A percentile compares a stretch with the other conserved stretches of the same genome.
These are phyloP conservation scores for Talaromyces atroroseus DNA, from an alignment of 2,329 filamentous ascomycete species.

Conservation along the genomic window DNA sequence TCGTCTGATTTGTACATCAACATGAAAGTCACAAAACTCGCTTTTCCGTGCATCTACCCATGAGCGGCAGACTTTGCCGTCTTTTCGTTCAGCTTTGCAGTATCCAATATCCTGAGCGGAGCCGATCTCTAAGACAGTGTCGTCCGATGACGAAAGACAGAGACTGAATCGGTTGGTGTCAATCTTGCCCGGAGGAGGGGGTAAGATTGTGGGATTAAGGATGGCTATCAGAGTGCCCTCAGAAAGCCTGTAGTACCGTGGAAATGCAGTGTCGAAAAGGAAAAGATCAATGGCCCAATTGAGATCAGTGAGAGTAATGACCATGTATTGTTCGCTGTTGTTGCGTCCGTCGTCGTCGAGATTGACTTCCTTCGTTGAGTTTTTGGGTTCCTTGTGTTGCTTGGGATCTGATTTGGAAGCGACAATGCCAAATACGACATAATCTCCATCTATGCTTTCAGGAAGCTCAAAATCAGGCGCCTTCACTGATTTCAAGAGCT, in stretches of 20 bases:
- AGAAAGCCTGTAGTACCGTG: slow-evolving; percentile 88
- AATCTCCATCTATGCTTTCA: slow-evolving; percentile 73
- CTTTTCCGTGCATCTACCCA: slow-evolving; percentile 90
- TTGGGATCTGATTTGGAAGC: slow-evolving; percentile 82
- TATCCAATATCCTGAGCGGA: slow-evolving; percentile 77
- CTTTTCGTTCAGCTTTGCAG: slow-evolving; percentile 78
- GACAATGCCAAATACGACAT: slow-evolving; percentile 82
- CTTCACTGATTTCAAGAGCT: slow-evolving; percentile 75
- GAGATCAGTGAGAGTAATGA: slow-evolving; percentile 78
- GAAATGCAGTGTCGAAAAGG: slow-evolving; percentile 84
- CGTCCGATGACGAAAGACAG: slow-evolving; percentile 76
- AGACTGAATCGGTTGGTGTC: slow-evolving; percentile 82
- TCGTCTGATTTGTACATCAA: slow-evolving; percentile 73
- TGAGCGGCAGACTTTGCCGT: slow-evolving; percentile 70
- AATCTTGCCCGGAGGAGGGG: slow-evolving; percentile 66
- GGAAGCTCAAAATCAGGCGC: slow-evolving; percentile 73
- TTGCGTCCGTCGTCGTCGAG: slow-evolving; percentile 51
- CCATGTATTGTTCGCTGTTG: slow-evolving; percentile 78
- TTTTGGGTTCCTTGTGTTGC: slow-evolving; percentile 47
- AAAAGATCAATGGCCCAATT: slow-evolving; percentile 89
- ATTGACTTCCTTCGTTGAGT: slow-evolving; percentile 38
- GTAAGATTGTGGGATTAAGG: slow-evolving; percentile 86
- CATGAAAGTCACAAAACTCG: slow-evolving; percentile 87
- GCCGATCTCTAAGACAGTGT: slow-evolving; percentile 87
- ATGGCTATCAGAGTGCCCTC: slow-evolving; percentile 89